These are phyloP conservation scores for Tricholoma bakamatsutake DNA, from an alignment of 768 basidiomycete species.

Conservation along the genomic window DNA sequence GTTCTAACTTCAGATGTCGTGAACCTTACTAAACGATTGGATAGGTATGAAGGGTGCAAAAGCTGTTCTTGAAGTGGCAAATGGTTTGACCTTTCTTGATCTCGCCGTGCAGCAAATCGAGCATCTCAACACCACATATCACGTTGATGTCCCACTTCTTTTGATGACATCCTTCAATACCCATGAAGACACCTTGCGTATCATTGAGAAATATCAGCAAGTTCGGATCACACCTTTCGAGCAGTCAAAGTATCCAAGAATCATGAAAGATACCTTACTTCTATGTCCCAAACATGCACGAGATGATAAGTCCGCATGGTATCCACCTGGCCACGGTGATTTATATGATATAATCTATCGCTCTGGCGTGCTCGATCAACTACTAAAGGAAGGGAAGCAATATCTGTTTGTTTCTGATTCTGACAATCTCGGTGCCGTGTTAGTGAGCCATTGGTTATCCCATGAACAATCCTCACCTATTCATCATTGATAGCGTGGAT, in stretches of 20 bases:
- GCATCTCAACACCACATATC: slow-evolving; percentile 68
- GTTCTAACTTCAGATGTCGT: slow-evolving; percentile 9
- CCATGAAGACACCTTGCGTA: slow-evolving; percentile 79
- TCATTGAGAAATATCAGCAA: slow-evolving; percentile 86
- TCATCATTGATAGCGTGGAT: slow-evolving; percentile 53
- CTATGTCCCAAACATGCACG: slow-evolving; percentile 61
- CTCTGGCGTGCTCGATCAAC: slow-evolving; percentile 71
- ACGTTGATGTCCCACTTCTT: slow-evolving; percentile 78
- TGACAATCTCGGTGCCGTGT: slow-evolving; percentile 81
- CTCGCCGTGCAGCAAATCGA: slow-evolving; percentile 82
- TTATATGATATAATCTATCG: slow-evolving; percentile 74
- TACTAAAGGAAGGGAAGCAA: slow-evolving; percentile 79
- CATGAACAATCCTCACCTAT: neutral
- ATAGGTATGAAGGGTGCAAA: slow-evolving; percentile 69
- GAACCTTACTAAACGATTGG: slow-evolving; percentile 27
- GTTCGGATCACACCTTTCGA: slow-evolving; percentile 77
- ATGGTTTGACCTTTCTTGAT: slow-evolving; percentile 86
- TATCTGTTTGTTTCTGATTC: slow-evolving; percentile 88
- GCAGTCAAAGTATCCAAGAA: slow-evolving; percentile 82
- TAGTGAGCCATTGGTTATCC: slow-evolving; percentile 39
- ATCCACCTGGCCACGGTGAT: slow-evolving; percentile 87
- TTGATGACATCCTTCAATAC: slow-evolving; percentile 95
- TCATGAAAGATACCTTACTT: slow-evolving; percentile 70
- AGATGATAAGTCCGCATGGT: slow-evolving; percentile 78
- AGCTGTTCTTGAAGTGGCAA: slow-evolving; percentile 80